Evolutionary conservation across 2,329 filamentous ascomycete species (phyloP).

Genomic region (Malbranchea zuffiana): DNA sequence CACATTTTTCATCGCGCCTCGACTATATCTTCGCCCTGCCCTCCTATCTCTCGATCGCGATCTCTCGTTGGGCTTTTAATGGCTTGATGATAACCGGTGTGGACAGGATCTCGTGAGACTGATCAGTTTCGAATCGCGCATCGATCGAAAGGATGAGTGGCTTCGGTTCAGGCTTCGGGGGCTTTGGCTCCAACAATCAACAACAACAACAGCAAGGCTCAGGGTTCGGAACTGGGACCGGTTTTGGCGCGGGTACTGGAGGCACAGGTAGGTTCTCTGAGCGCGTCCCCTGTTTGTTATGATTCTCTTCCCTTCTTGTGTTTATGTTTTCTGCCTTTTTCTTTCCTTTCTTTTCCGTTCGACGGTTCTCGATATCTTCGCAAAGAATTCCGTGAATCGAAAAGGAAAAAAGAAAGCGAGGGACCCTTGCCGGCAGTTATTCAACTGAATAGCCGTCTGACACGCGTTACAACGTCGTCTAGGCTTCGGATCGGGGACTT

Average conservation of each 20-base stretch:
- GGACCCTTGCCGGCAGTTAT: not conserved
- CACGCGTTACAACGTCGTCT: conserved; percentile 13
- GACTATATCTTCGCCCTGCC: too few relatives aligned
- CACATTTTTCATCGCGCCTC: too few relatives aligned
- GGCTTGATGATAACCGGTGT: conserved; percentile 3
- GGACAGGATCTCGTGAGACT: not conserved
- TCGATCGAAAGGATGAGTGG: conserved; percentile 12
- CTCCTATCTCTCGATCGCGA: too few relatives aligned
- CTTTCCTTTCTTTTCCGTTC: conserved; percentile 7
- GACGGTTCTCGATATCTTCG: conserved; percentile 7
- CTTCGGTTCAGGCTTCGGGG: conserved; percentile 15
- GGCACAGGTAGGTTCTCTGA: conserved; percentile 14
- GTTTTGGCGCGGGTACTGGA: conserved; percentile 9
- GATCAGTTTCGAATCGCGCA: conserved; percentile 6
- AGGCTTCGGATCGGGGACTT: conserved; percentile 30
- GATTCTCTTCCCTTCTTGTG: conserved; percentile 2
- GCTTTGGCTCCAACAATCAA: conserved; percentile 14
- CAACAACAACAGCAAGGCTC: conserved; percentile 11
- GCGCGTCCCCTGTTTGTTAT: conserved; percentile 8
- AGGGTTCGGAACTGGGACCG: conserved; percentile 13
- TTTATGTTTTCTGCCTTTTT: conserved; percentile 1
- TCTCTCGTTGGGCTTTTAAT: too few relatives aligned
- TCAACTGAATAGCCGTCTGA: conserved; percentile 12
- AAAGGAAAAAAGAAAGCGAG: not conserved
- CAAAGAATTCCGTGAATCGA: not conserved